Evolutionary conservation across 495 filamentous ascomycete species (phyloP), one percentile per base, ranked within the genome.

Genomic region (Podospora anserina): DNA sequence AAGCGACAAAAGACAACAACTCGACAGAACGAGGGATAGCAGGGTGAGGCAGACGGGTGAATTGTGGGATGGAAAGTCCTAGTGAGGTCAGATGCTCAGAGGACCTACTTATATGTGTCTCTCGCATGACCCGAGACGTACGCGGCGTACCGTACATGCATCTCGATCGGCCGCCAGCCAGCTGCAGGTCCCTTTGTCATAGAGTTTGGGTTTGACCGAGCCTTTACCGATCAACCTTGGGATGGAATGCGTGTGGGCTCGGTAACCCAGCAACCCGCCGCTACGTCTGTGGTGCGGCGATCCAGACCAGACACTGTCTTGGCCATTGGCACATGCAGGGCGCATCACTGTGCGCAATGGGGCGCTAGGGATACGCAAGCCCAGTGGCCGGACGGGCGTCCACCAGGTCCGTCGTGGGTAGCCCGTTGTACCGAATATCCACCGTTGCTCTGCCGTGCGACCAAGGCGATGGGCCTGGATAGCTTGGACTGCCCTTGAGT

Each of bases 131-230:
- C n/a, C 23, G 19, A 58, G 5, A 11, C 4, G 55, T 58, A 23
- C 23, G n/a, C 55, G 16, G 23, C 55, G 39, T 49, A 49, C 39
- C 39, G 39, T 49, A 49, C 39, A 9, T 49, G 55, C 55, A 58
- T 58, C 55, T 58, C 55, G 55, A 58, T 58, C 55, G 55, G 55
- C 55, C n/a, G 55, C 55, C n/a, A 26, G 55, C 55, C 55, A 58
- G 55, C 55, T 26, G n/a, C 55, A 26, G n/a, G n/a, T 26, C 55
- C n/a, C 18, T 58, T 58, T 26, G n/a, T 26, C 55, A 58, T 26
- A 58, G 23, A 58, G n/a, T 58, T 58, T 58, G 55, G 55, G n/a
- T 58, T 26, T 19, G 55, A 58, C 23, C 23, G 55, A 49, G 39
- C 39, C 39, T 49, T 11, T 19, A 58, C 55, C n/a, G 55, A 58